Base-by-base conservation (phyloP, 495 filamentous ascomycete species). In the Hypoxylon cercidicola region DNA sequence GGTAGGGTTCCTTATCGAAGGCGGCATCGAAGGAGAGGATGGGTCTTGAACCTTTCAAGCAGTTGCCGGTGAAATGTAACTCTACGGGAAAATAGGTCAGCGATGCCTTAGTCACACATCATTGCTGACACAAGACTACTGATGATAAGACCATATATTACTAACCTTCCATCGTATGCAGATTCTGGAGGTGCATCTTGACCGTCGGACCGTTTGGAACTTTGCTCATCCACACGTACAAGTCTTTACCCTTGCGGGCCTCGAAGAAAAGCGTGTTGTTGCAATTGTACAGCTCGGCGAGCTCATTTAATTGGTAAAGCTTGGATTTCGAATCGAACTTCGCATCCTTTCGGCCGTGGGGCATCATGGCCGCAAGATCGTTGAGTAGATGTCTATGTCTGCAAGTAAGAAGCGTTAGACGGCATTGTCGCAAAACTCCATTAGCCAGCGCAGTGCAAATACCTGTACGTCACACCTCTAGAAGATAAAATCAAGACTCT, bases 221-320 rank as follows among this genome's bases (percentile, higher is more conserved):
- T 72, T 96, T 96, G 77, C 90, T 86, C 72, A 97, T 84, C 94
- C 94, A 97, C 43, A 94, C 83, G 74, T 97, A 99, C 32, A 96
- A 79, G 82, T 98, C 95, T 75, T 96, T 89, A 35, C 91, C 92
- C 78, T 98, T 99, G 62, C 93, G 82, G 53, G 93, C 95, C 79
- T 99, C 95, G 74, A 97, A 95, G 79, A 97, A 99, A 62, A 97
- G 84, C 50, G 98, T 88, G 76, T 97, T 95, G 79, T 99, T 99
- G 87, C 94, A 97, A 68, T 97, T 98, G 83, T 97, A 96, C 16
- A 99, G 86, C 67, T 99, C 94, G 37, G 95, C 95, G 13, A 98
- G 87, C 74, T 97, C 94, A 80, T 98, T 98, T 7, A 99, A 85
- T 70, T 97, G 88, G 75, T 91, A 88, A 59, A 97, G 89, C 70